Evolutionary conservation across 805 yeast genomes (phyloP).

Genomic region (Maudiozyma saulgeensis): DNA sequence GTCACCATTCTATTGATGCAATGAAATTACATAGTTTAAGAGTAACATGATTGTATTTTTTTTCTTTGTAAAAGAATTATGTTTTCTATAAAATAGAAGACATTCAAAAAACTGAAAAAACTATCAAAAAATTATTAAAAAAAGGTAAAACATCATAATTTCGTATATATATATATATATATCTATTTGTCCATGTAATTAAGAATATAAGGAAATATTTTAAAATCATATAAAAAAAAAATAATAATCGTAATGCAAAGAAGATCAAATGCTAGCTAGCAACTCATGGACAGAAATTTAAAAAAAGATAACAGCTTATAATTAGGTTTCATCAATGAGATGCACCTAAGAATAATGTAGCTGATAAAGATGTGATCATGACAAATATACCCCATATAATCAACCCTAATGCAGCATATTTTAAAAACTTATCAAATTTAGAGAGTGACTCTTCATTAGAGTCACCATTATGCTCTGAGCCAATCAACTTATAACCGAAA

Average conservation of each 20-base stretch:
- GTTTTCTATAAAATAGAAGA: neutral
- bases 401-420: constrained; percentile 32
- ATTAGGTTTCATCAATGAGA: neutral
- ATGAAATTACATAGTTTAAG: neutral
- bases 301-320: neutral
- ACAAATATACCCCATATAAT: constrained; percentile 42
- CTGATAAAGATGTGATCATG: constrained; percentile 42
- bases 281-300: neutral
- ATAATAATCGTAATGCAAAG: neutral
- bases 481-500: constrained; percentile 44
- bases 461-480: constrained; percentile 11
- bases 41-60: neutral
- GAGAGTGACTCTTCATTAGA: constrained; percentile 11
- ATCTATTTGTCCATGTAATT: neutral
- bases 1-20: constrained; percentile 57
- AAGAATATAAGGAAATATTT: neutral
- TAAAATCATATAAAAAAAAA: too few species aligned
- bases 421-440: constrained; percentile 26
- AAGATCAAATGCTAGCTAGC: neutral
- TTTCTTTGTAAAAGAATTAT: neutral
- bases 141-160: too few species aligned
- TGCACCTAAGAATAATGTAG: constrained; percentile 23
- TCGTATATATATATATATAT: neutral
- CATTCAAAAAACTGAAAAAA: too few species aligned
- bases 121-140: too few species aligned